Percentiles rank a stretch among this genome's conserved stretches.
phyloP scores from a whole-genome alignment of 768 basidiomycete genomes.

The Sporobolomyces pararoseus region DNA sequence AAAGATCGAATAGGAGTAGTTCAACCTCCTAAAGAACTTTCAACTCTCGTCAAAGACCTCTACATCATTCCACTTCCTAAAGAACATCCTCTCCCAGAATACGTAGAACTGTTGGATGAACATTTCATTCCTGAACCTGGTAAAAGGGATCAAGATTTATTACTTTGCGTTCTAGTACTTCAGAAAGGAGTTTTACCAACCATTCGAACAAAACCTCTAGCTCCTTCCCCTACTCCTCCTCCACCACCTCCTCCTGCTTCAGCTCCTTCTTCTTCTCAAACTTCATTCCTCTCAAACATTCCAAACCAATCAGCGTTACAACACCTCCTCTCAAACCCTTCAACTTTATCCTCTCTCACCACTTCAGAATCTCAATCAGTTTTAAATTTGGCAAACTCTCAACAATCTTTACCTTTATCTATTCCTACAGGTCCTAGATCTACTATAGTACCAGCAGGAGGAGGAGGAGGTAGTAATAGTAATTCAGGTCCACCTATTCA shows the following conservation, averaged over 20 bases:
- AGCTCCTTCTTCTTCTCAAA: not conserved
- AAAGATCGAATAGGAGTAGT: slow-evolving; percentile 44
- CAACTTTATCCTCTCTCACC: not conserved
- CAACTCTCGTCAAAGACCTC: slow-evolving; percentile 74
- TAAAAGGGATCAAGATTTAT: slow-evolving; percentile 60
- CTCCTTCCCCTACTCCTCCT: not conserved
- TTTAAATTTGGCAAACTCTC: slow-evolving; percentile 1
- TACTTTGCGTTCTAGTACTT: slow-evolving; percentile 81
- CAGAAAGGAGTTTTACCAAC: slow-evolving; percentile 56
- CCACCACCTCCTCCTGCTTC: not conserved
- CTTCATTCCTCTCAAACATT: slow-evolving; percentile 18
- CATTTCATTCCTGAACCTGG: slow-evolving; percentile 61
- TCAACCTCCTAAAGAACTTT: slow-evolving; percentile 36
- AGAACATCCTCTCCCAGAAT: slow-evolving; percentile 70
- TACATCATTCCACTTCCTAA: slow-evolving; percentile 76
- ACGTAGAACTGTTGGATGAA: slow-evolving; percentile 74
- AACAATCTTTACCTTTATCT: not conserved
- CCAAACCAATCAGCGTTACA: slow-evolving; percentile 10
- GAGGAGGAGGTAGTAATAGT: slow-evolving; percentile 5
- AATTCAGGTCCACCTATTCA: slow-evolving; percentile 16
- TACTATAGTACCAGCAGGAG: not conserved
- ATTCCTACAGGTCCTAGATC: slow-evolving; percentile 3
- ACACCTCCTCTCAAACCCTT: slow-evolving; percentile 26
- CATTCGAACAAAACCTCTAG: slow-evolving; percentile 9
- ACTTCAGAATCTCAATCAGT: not conserved